Evolutionary conservation across 768 basidiomycete species (phyloP).

Genomic region (Mycena indigotica): DNA sequence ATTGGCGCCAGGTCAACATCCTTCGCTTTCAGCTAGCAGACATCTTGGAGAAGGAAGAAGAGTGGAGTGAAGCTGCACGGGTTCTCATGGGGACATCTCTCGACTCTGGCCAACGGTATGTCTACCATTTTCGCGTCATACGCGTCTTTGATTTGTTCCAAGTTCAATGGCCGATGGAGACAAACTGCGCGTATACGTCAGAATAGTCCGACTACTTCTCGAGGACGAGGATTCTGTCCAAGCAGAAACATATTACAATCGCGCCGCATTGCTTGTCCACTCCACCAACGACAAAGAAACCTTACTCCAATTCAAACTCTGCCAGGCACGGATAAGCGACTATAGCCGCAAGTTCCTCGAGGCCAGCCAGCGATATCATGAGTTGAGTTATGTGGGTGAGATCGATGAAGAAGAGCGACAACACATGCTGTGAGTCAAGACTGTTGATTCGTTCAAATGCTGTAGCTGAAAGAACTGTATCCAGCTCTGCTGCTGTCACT

Average conservation of each 20-base stretch:
- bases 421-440: constrained; percentile 76
- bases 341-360: constrained; percentile 92
- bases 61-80: constrained; percentile 91
- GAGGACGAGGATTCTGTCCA: constrained; percentile 97
- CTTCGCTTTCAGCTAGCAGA: constrained; percentile 90
- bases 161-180: constrained; percentile 77
- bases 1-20: constrained; percentile 64
- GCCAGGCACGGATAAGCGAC: constrained; percentile 93
- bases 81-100: constrained; percentile 91
- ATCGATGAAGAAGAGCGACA: constrained; percentile 93
- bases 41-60: constrained; percentile 85
- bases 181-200: constrained; percentile 87
- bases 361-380: constrained; percentile 92
- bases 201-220: constrained; percentile 89
- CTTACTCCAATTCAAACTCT: constrained; percentile 83
- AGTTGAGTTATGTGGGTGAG: constrained; percentile 86
- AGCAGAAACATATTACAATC: constrained; percentile 98
- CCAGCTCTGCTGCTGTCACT: constrained; percentile 86
- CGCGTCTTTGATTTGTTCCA: constrained; percentile 18
- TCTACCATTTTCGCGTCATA: not conserved
- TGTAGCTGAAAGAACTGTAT: constrained; percentile 12
- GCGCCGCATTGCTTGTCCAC: constrained; percentile 88
- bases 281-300: constrained; percentile 78
- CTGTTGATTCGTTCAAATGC: not conserved
- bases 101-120: constrained; percentile 85